Conservation (phyloP, 768 basidiomycete species). For the Cytidiella melzeri region DNA sequence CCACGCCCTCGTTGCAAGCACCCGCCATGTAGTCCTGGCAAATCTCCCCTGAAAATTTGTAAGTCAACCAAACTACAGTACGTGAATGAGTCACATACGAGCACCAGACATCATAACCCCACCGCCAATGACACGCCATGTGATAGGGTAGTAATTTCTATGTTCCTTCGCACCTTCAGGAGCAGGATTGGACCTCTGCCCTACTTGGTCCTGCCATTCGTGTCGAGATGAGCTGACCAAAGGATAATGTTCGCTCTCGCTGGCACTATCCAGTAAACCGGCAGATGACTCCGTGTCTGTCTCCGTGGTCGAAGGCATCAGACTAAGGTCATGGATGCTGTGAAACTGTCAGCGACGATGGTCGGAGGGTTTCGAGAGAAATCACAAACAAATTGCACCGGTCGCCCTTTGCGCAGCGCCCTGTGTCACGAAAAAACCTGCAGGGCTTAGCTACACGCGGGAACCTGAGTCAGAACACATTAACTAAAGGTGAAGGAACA, state of each 20-base stretch:
- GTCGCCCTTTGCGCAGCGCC: constrained; percentile 11
- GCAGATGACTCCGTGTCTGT: neutral
- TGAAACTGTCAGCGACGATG: neutral
- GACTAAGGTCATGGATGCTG: constrained; percentile 1
- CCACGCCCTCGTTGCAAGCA: constrained; percentile 19
- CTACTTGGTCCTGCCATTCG: too few species aligned
- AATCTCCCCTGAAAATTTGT: constrained; percentile 16
- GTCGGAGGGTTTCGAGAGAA: too few species aligned
- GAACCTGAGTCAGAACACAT: too few species aligned
- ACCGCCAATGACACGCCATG: constrained; percentile 75
- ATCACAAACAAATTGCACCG: constrained; percentile 15
- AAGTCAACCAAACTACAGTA: neutral
- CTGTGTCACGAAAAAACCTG: constrained; percentile 2
- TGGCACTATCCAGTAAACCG: neutral
- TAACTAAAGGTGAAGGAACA: too few species aligned
- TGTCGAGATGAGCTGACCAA: too few species aligned
- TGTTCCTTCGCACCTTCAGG: constrained; percentile 30
- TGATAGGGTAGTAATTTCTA: constrained; percentile 51
- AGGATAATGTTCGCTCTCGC: neutral
- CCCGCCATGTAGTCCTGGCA: constrained; percentile 23
- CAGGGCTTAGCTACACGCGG: constrained; percentile 11
- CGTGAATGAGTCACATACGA: constrained; percentile 14
- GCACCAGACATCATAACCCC: constrained; percentile 60
- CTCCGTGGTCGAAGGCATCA: neutral
- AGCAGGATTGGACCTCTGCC: too few species aligned